These are phyloP conservation scores for Pichia sp. DNA, from an alignment of 1,139 yeast species.

Conservation along the genomic window DNA sequence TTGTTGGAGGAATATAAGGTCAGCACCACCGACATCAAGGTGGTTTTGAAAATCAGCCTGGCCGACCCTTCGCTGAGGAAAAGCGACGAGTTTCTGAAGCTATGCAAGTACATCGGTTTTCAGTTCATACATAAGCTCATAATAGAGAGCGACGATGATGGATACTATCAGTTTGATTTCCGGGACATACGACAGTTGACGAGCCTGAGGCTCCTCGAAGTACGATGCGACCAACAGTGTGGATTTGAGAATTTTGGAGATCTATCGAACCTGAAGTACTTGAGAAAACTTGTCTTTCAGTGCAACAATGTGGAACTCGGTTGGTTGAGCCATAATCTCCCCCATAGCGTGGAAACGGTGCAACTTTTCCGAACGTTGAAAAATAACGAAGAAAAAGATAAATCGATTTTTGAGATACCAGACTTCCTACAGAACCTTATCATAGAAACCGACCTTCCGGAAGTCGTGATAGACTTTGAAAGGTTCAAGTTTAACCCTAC, in stretches of 20 bases:
- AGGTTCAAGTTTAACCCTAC: background rate
- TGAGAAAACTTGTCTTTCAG: constrained; percentile 1
- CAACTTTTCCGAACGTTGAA: background rate
- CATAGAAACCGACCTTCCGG: constrained; percentile 7
- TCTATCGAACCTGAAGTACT: background rate
- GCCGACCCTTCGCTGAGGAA: background rate
- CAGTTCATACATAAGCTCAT: constrained; percentile 2
- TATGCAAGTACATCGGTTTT: background rate
- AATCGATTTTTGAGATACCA: constrained; percentile 1
- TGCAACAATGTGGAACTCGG: constrained; percentile 2
- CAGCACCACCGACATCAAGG: background rate
- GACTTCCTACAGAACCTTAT: constrained; percentile 2
- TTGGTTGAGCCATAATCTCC: constrained; percentile 3
- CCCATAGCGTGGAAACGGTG: background rate
- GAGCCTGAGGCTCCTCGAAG: constrained; percentile 2
- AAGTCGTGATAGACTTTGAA: background rate
- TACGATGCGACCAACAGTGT: constrained; percentile 2
- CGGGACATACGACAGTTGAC: background rate
- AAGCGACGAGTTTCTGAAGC: background rate
- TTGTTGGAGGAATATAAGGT: constrained; percentile 1
- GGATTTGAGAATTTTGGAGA: background rate
- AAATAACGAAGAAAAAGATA: background rate
- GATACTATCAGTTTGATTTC: background rate
- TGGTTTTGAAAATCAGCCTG: background rate
- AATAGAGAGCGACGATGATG: constrained; percentile 3